These are phyloP conservation scores for Tylopilus subfusipes DNA, from an alignment of 768 basidiomycete species.

Conservation along the genomic window DNA sequence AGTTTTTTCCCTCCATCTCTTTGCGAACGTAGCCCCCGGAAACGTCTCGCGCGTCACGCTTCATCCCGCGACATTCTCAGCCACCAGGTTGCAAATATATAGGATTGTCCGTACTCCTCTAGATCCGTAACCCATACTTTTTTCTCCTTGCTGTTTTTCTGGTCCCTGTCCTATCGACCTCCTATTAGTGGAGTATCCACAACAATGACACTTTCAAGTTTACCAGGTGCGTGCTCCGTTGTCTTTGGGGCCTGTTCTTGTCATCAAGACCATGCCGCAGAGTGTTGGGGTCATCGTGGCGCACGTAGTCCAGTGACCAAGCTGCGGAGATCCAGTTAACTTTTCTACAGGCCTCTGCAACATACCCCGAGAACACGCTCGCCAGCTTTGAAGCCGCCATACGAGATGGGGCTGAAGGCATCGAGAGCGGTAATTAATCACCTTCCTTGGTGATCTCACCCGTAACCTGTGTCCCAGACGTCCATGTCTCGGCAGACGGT, in stretches of 20 bases:
- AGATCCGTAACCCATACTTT: background rate
- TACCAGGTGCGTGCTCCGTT: slow-evolving; percentile 27
- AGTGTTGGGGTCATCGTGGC: slow-evolving; percentile 81
- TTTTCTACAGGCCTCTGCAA: slow-evolving; percentile 67
- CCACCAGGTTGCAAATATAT: slow-evolving; percentile 25
- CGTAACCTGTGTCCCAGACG: slow-evolving; percentile 73
- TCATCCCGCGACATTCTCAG: slow-evolving; percentile 18
- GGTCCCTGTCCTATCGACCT: background rate
- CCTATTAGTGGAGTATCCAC: slow-evolving; percentile 5
- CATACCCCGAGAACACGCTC: slow-evolving; percentile 91
- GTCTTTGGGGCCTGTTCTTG: background rate
- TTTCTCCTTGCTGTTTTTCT: background rate
- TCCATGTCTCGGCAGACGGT: slow-evolving; percentile 86
- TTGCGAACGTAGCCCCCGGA: slow-evolving; percentile 1
- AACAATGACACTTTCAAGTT: slow-evolving; percentile 20
- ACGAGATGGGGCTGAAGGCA: slow-evolving; percentile 91
- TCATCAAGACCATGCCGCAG: slow-evolving; percentile 30
- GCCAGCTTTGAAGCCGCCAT: slow-evolving; percentile 95
- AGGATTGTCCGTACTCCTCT: slow-evolving; percentile 7
- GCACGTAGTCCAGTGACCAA: slow-evolving; percentile 43
- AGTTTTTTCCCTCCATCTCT: background rate
- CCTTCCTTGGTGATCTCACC: slow-evolving; percentile 34
- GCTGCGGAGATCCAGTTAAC: background rate
- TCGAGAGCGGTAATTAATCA: slow-evolving; percentile 88
- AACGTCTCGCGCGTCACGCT: background rate